Evolutionary conservation across 2,329 filamentous ascomycete genomes (phyloP).

Genomic region (Beauveria scarabaeidicola): DNA sequence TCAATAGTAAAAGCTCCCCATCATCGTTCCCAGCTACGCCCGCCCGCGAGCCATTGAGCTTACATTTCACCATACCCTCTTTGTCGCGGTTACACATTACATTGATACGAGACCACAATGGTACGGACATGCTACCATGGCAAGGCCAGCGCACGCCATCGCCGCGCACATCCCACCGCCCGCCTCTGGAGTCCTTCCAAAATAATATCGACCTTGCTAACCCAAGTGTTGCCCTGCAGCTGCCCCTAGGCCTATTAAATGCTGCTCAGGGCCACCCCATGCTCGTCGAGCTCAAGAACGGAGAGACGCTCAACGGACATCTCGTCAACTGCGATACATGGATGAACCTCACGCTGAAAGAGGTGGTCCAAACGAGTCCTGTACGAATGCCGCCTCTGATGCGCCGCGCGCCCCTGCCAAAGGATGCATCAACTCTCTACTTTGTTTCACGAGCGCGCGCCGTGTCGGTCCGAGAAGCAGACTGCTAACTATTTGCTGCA

Average conservation of each 20-base stretch:
- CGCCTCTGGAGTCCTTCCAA: not conserved
- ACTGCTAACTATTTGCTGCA: slow-evolving; percentile 20
- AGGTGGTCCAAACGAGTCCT: slow-evolving; percentile 92
- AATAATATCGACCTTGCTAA: slow-evolving; percentile 16
- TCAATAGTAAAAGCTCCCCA: not conserved
- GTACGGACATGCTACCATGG: not conserved
- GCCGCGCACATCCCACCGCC: not conserved
- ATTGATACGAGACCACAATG: not conserved
- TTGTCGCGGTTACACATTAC: not conserved
- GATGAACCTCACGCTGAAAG: slow-evolving; percentile 98
- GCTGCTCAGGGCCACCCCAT: slow-evolving; percentile 96
- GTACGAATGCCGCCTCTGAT: slow-evolving; percentile 32
- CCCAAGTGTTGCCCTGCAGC: slow-evolving; percentile 29
- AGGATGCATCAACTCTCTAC: not conserved
- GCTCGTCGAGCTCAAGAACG: slow-evolving; percentile 95
- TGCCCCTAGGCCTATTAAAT: slow-evolving; percentile 76
- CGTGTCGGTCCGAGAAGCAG: not conserved
- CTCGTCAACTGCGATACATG: slow-evolving; percentile 96
- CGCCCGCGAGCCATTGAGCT: not conserved
- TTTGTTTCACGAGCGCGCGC: not conserved
- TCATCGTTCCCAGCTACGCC: not conserved
- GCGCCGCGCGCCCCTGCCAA: not conserved
- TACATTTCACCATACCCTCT: not conserved
- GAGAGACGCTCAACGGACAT: slow-evolving; percentile 94
- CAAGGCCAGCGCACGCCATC: not conserved